Percentiles rank a stretch among this genome's conserved stretches.
Conservation (phyloP, 768 basidiomycete species). For the Phanerodontia chrysosporium region DNA sequence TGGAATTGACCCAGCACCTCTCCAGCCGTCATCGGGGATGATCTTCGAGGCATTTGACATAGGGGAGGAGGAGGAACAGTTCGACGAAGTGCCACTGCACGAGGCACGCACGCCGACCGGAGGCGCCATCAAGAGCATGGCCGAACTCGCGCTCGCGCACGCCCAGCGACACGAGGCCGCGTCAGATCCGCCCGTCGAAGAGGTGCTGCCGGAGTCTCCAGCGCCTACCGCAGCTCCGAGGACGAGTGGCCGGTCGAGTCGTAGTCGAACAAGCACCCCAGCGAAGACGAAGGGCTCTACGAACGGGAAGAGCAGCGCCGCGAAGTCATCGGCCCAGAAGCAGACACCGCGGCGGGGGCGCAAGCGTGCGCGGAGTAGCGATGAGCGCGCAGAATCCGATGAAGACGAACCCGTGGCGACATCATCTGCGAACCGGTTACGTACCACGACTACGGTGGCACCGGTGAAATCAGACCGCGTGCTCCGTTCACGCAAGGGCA, state of each 20-base stretch:
- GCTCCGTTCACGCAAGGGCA: slow-evolving; percentile 55
- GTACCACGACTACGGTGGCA: slow-evolving; percentile 1
- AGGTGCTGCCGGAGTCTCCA: neutral
- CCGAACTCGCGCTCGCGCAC: slow-evolving; percentile 51
- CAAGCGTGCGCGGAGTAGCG: slow-evolving; percentile 15
- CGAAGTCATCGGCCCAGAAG: neutral
- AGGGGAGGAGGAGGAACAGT: slow-evolving; percentile 18
- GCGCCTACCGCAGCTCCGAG: neutral
- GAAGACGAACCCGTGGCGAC: slow-evolving; percentile 1
- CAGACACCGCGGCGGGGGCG: slow-evolving; percentile 13
- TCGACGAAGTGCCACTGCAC: slow-evolving; percentile 11
- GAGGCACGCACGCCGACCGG: slow-evolving; percentile 4
- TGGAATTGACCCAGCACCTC: neutral
- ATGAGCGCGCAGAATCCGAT: slow-evolving; percentile 10
- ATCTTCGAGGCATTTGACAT: slow-evolving; percentile 7
- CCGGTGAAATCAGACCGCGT: slow-evolving; percentile 33
- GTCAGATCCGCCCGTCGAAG: neutral
- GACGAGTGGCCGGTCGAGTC: neutral
- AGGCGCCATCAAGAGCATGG: slow-evolving; percentile 55
- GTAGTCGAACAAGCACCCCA: neutral
- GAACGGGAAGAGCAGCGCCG: neutral
- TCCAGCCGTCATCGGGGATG: neutral
- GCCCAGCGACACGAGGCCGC: slow-evolving; percentile 8
- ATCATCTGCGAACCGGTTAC: slow-evolving; percentile 17
- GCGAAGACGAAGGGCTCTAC: neutral